These are phyloP conservation scores for Glebionis coronaria DNA, from an alignment of 129 eudicot species.

Conservation along the genomic window DNA sequence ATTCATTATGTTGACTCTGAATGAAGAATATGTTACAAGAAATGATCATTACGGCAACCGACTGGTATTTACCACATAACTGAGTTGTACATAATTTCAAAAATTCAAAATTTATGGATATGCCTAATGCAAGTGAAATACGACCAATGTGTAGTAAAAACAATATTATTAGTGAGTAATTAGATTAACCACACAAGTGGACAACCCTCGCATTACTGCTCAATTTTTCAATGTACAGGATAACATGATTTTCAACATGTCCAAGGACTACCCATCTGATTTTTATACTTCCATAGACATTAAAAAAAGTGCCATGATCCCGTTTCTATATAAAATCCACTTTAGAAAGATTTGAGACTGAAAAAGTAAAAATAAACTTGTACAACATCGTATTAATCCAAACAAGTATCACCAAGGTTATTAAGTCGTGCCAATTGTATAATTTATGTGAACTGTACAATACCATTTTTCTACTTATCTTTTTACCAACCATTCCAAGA, in stretches of 20 bases:
- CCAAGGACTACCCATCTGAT: slow-evolving; percentile 3
- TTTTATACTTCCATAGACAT: not conserved
- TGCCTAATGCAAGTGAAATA: slow-evolving; percentile 1
- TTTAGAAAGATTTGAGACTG: not conserved
- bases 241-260: not conserved
- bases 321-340: not conserved
- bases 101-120: slow-evolving; percentile 8
- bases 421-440: not conserved
- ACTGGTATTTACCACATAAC: not conserved
- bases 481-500: not conserved
- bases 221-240: not conserved
- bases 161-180: not conserved
- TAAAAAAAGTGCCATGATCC: not conserved
- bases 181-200: not conserved
- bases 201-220: slow-evolving; percentile 7
- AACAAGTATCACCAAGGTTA: not conserved
- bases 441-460: not conserved
- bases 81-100: not conserved
- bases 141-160: not conserved
- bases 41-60: slow-evolving; percentile 1
- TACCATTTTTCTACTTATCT: not conserved
- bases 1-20: slow-evolving; percentile 72
- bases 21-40: slow-evolving; percentile 8
- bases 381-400: not conserved
- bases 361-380: not conserved